A percentile compares a stretch with the other conserved stretches of the same genome.
phyloP scores from a whole-genome alignment of 1,284 basidiomycete genomes.

The Quambalaria eucalypti region DNA sequence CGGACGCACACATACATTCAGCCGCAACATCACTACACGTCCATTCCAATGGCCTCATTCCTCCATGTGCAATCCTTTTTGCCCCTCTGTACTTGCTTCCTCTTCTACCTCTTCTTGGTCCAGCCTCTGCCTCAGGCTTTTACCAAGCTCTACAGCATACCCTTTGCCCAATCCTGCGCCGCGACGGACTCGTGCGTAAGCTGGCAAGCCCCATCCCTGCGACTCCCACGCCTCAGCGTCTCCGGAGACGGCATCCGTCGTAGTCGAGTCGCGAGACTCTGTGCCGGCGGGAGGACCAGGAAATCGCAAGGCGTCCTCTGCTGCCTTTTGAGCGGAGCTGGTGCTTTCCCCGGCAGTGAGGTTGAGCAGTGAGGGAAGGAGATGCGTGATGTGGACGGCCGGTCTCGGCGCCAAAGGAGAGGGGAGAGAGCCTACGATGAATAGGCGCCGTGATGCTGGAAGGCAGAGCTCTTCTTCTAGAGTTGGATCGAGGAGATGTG shows the following conservation, averaged over 20 bases:
- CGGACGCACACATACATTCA: too few relatives aligned
- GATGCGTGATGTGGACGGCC: not conserved
- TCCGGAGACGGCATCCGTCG: not conserved
- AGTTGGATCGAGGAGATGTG: not conserved
- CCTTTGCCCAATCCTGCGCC: not conserved
- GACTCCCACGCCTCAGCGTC: not conserved
- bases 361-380: not conserved
- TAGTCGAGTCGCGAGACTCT: not conserved
- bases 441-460: not conserved
- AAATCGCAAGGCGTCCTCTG: not conserved
- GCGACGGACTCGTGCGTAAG: not conserved
- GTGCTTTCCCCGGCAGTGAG: not conserved
- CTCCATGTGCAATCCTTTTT: too few relatives aligned
- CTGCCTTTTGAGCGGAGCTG: not conserved
- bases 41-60: too few relatives aligned
- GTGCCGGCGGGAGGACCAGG: not conserved
- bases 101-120: too few relatives aligned
- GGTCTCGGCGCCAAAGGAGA: not conserved
- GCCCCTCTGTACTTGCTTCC: too few relatives aligned
- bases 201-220: not conserved
- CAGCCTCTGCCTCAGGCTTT: too few relatives aligned
- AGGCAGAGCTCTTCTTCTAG: conserved; percentile 1
- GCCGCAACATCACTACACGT: too few relatives aligned
- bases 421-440: not conserved
- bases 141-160: not conserved